Evolutionary conservation across 1,284 basidiomycete genomes (phyloP), one percentile per base, ranked within the genome.

Genomic region (Cutaneotrichosporon cutaneum): DNA sequence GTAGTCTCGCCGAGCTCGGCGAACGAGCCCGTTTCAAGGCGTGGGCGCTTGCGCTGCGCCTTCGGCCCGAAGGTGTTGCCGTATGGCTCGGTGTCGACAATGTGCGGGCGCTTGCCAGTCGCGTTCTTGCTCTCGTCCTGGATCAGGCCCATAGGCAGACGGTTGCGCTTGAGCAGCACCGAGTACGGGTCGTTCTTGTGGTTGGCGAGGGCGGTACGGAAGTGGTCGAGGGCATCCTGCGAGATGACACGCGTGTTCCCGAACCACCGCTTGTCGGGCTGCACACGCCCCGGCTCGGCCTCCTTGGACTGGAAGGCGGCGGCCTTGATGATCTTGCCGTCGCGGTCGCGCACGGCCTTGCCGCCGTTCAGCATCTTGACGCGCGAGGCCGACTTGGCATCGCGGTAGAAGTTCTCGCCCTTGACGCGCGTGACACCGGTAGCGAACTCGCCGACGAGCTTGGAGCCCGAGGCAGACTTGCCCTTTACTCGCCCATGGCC

Each of bases 221-320:
- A 96, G 78, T 95, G 94, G 73, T 97, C 94, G 72, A 97, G 81
- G 8, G 94, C 93, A 44, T 86, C 90, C 75, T 97, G 94, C n/a
- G 91, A 93, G 76, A 99, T 98, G 57, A 98, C 95, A 74, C 96
- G 85, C 13, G 96, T 99, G 81, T 99, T 99, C 53, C 92, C 94
- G 72, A 97, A 97, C 94, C 48, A 51, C 70, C 93, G 81, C 63
- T 92, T 83, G 83, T 97, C 94, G 65, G 94, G 90, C 81, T 94
- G 90, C 33, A 96, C 90, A 61, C 93, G 82, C 21, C 94, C 94
- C 0, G 90, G 89, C 60, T 86, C 87, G 5, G 89, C 88, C 79
- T 94, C 92, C 24, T 88, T 88, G 77, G 90, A 93, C 81, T 96
- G 94, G 77, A 93, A 97, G 2, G 90, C 90, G 64, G 94, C 94